These are phyloP conservation scores for Leccinum barrowsii DNA, from an alignment of 768 basidiomycete genomes.

Conservation along the genomic window DNA sequence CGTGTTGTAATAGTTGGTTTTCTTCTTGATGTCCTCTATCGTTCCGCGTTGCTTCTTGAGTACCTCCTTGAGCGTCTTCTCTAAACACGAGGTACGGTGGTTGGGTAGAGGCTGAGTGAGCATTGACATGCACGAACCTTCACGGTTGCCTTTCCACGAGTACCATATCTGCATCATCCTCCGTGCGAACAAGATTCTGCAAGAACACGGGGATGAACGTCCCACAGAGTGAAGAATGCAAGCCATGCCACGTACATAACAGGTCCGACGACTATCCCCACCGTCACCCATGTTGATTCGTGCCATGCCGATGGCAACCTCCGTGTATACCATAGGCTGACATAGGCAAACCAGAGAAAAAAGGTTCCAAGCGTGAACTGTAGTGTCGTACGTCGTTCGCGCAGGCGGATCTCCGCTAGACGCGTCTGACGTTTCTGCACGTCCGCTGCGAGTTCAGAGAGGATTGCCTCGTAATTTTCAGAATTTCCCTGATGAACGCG, in stretches of 20 bases:
- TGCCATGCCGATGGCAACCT: conserved; percentile 42
- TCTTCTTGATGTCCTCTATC: conserved; percentile 96
- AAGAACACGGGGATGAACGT: neutral
- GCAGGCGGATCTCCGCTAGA: conserved; percentile 79
- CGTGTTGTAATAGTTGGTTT: conserved; percentile 93
- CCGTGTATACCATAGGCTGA: conserved; percentile 69
- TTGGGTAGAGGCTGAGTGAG: neutral
- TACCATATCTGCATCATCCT: conserved; percentile 86
- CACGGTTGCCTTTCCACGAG: conserved; percentile 69
- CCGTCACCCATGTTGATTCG: conserved; percentile 34
- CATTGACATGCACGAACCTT: conserved; percentile 47
- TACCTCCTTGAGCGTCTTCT: conserved; percentile 71
- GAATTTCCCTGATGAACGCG: conserved; percentile 12
- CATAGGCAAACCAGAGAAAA: conserved; percentile 68
- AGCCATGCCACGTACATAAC: conserved; percentile 56
- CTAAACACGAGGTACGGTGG: conserved; percentile 37
- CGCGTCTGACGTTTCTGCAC: conserved; percentile 71
- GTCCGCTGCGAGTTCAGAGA: conserved; percentile 61
- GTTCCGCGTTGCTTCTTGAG: conserved; percentile 78
- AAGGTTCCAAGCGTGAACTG: conserved; percentile 77
- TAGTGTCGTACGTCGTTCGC: conserved; percentile 76
- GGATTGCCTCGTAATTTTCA: conserved; percentile 75
- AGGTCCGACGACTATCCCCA: conserved; percentile 64
- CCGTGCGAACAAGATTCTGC: conserved; percentile 70
- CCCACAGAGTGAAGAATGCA: neutral